Percentiles rank a stretch among this genome's conserved stretches.
phyloP scores from a whole-genome alignment of 768 basidiomycete genomes.

The Lyophyllum semitale region DNA sequence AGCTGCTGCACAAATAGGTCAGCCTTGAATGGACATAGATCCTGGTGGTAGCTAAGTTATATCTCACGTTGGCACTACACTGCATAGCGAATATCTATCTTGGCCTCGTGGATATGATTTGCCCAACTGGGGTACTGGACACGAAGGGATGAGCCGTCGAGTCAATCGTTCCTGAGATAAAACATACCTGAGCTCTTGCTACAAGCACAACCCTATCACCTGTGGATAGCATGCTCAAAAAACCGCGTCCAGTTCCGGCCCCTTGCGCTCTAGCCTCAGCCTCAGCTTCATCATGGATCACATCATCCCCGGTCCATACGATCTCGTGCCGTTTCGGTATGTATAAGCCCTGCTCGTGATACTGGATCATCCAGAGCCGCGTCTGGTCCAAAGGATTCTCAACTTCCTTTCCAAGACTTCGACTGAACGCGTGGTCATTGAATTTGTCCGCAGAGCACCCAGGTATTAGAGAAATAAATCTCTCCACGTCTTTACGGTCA shows the following conservation, averaged over 20 bases:
- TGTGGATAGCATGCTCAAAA: constrained; percentile 17
- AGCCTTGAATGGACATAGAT: too few species aligned
- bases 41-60: too few species aligned
- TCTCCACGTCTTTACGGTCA: not conserved
- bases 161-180: not conserved
- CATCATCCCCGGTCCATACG: constrained; percentile 21
- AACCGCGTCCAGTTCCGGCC: constrained; percentile 18
- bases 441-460: not conserved
- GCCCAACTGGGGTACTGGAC: constrained; percentile 30
- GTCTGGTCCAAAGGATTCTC: constrained; percentile 11
- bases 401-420: constrained; percentile 7
- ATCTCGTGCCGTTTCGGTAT: constrained; percentile 20
- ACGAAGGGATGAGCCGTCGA: not conserved
- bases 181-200: constrained; percentile 28
- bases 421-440: constrained; percentile 2
- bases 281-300: constrained; percentile 9
- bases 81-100: constrained; percentile 28
- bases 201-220: constrained; percentile 27
- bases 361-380: constrained; percentile 27
- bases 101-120: constrained; percentile 22
- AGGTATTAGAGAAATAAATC: not conserved
- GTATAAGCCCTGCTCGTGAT: constrained; percentile 26
- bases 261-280: constrained; percentile 13
- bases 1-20: too few species aligned
- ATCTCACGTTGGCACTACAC: constrained; percentile 14